Percentiles rank a stretch among this genome's conserved stretches.
phyloP scores from a whole-genome alignment of 805 yeast genomes.

The Brettanomyces custersianus region DNA sequence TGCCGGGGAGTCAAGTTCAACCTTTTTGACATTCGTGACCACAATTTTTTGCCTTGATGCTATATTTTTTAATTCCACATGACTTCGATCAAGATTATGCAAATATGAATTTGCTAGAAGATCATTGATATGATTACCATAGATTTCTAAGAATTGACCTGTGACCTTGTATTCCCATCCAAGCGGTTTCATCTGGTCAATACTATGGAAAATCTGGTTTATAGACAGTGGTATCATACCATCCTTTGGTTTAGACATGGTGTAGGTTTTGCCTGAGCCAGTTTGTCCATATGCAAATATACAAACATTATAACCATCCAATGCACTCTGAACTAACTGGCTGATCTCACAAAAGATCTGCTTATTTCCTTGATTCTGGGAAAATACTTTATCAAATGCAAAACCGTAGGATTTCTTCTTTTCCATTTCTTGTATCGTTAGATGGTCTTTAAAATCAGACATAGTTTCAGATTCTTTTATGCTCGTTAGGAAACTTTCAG shows the following conservation, averaged over 20 bases:
- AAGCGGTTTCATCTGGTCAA: conserved; percentile 34
- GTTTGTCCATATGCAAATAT: conserved; percentile 97
- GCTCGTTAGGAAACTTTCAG: conserved; percentile 13
- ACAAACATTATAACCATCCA: conserved; percentile 88
- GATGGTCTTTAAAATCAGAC: conserved; percentile 6
- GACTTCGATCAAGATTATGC: conserved; percentile 19
- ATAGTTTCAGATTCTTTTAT: conserved; percentile 7
- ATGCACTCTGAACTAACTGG: conserved; percentile 73
- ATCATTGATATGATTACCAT: conserved; percentile 76
- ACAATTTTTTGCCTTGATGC: conserved; percentile 41
- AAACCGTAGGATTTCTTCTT: conserved; percentile 29
- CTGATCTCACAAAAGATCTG: conserved; percentile 78
- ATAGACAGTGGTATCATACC: conserved; percentile 83
- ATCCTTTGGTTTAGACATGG: conserved; percentile 65
- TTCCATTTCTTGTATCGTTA: background rate
- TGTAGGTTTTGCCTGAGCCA: conserved; percentile 88
- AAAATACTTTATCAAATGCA: conserved; percentile 74
- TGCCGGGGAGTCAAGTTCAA: conserved; percentile 31
- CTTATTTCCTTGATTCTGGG: conserved; percentile 39
- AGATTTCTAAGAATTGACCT: conserved; percentile 83
- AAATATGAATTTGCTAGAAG: conserved; percentile 32
- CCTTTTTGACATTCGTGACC: conserved; percentile 49
- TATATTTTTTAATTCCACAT: conserved; percentile 70
- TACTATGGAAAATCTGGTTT: conserved; percentile 54
- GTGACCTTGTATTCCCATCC: conserved; percentile 57